Evolutionary conservation across 768 basidiomycete species (phyloP).

Genomic region (Rickenella mellea): DNA sequence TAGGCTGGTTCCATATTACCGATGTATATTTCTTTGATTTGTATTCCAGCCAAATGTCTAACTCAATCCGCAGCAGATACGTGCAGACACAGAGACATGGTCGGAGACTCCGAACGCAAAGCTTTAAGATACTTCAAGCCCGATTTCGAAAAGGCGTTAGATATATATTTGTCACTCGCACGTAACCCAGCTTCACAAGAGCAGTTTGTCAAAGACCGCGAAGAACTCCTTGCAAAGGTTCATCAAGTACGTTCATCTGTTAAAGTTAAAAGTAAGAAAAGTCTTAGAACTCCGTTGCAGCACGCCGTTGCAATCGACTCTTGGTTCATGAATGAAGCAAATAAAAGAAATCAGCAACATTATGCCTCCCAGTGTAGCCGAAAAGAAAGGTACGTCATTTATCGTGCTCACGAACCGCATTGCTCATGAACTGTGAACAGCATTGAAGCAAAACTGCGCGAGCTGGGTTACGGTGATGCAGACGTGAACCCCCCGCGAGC

Average conservation of each 20-base stretch:
- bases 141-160: background rate
- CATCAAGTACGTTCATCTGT: too few relatives aligned
- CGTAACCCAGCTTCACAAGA: too few relatives aligned
- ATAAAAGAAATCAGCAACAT: background rate
- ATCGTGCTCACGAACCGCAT: background rate
- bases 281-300: background rate
- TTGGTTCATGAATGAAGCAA: background rate
- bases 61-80: background rate
- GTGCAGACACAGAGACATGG: background rate
- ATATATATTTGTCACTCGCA: background rate
- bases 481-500: background rate
- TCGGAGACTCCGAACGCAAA: background rate
- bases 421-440: background rate
- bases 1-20: background rate
- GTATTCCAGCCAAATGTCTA: background rate
- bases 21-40: background rate
- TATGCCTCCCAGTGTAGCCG: background rate
- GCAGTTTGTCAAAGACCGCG: too few relatives aligned
- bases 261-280: too few relatives aligned
- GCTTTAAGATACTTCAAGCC: background rate
- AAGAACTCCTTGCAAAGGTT: too few relatives aligned
- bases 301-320: background rate
- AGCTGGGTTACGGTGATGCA: background rate
- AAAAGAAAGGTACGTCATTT: background rate
- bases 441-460: background rate